These are phyloP conservation scores for Chlamydomonas asymmetrica DNA, from an alignment of 139 green algal species.

Conservation along the genomic window DNA sequence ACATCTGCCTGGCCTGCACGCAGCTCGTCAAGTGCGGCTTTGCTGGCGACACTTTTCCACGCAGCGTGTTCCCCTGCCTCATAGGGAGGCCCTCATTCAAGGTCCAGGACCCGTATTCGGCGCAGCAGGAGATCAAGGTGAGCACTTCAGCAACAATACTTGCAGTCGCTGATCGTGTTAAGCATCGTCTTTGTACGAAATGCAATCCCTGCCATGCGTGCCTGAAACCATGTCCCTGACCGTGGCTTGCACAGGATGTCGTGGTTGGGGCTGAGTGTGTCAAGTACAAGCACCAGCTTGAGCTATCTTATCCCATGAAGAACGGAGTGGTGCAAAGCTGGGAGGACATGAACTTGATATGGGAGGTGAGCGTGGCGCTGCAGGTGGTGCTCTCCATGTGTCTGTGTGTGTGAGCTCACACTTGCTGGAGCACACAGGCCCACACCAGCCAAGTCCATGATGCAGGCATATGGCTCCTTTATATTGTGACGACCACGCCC, in stretches of 20 bases:
- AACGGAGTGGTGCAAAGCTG: slow-evolving; percentile 78
- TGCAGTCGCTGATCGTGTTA: no score
- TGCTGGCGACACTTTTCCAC: slow-evolving; percentile 68
- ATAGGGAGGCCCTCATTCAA: slow-evolving; percentile 41
- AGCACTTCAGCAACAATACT: background rate
- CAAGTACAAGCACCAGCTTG: slow-evolving; percentile 48
- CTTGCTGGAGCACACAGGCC: background rate
- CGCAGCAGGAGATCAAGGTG: slow-evolving; percentile 20
- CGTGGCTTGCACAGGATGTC: slow-evolving; percentile 24
- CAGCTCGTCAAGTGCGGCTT: slow-evolving; percentile 77
- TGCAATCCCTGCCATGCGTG: no score
- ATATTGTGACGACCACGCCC: no score
- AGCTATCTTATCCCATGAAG: slow-evolving; percentile 72
- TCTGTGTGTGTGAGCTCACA: slow-evolving; percentile 1
- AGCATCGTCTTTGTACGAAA: no score
- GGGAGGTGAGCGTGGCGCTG: no score
- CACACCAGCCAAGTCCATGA: no score
- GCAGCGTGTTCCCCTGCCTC: slow-evolving; percentile 63
- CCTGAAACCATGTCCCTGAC: background rate
- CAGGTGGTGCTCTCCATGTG: no score
- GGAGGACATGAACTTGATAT: slow-evolving; percentile 72
- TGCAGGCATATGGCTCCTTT: no score
- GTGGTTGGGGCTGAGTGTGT: slow-evolving; percentile 58
- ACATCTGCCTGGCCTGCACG: no score
- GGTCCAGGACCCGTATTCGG: slow-evolving; percentile 17